Evolutionary conservation across 257 asterid genomes (phyloP).

Genomic region (Thymus mandschuricus): DNA sequence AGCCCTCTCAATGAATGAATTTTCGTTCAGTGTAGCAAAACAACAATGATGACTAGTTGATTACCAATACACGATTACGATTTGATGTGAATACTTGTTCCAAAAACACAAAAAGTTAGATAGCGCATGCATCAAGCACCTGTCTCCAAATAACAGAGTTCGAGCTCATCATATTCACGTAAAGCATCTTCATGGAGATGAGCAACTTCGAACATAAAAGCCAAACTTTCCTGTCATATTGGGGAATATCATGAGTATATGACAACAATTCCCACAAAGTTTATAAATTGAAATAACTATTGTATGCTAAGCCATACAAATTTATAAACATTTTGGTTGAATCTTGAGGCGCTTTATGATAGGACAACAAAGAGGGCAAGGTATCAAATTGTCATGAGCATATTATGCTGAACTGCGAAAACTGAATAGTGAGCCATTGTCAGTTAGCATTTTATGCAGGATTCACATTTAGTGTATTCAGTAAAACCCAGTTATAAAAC

Average conservation of each 20-base stretch:
- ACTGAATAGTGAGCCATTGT: neutral
- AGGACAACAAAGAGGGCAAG: conserved; percentile 16
- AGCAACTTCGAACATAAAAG: conserved; percentile 97
- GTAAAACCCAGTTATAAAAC: neutral
- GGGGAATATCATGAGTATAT: conserved; percentile 29
- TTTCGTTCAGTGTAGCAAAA: neutral
- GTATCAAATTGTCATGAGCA: conserved; percentile 13
- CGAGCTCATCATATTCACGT: conserved; percentile 98
- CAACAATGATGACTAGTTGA: conserved; percentile 15
- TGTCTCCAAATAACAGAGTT: conserved; percentile 98
- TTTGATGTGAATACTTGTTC: conserved; percentile 20
- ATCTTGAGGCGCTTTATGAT: neutral
- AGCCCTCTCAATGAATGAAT: conserved; percentile 16
- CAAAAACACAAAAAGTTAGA: conserved; percentile 27
- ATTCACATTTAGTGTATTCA: conserved; percentile 1
- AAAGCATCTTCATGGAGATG: conserved; percentile 97
- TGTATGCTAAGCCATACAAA: conserved; percentile 6
- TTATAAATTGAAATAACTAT: conserved; percentile 6
- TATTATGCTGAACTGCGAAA: neutral
- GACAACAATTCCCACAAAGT: conserved; percentile 11
- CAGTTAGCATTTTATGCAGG: neutral
- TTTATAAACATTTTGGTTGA: conserved; percentile 23
- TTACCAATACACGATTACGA: conserved; percentile 16
- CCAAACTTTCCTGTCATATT: conserved; percentile 86
- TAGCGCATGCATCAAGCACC: conserved; percentile 51